phyloP scores from a whole-genome alignment of 2,329 filamentous ascomycete genomes.

The Pseudodiploospora longispora region DNA sequence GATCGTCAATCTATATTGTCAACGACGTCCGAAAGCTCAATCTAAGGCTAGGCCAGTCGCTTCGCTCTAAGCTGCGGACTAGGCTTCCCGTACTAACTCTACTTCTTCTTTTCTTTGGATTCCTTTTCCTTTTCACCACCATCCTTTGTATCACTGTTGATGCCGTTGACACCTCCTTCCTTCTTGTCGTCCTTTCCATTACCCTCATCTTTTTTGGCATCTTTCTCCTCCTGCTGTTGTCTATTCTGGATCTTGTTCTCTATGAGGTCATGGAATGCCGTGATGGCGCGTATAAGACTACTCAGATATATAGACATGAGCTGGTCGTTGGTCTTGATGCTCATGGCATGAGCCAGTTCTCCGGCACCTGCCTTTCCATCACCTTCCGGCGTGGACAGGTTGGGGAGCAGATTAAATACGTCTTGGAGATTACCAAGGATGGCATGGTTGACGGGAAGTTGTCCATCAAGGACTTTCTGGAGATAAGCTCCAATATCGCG shows the following conservation, averaged over 20 bases:
- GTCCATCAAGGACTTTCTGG: slow-evolving; percentile 87
- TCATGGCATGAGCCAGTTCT: slow-evolving; percentile 93
- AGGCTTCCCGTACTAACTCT: slow-evolving; percentile 5
- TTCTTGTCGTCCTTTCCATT: slow-evolving; percentile 54
- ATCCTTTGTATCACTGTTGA: slow-evolving; percentile 42
- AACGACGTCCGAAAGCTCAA: too few relatives aligned
- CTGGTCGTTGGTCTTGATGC: slow-evolving; percentile 98
- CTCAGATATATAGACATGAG: slow-evolving; percentile 97
- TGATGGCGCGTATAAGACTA: slow-evolving; percentile 94
- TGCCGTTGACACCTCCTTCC: slow-evolving; percentile 34
- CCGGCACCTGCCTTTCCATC: slow-evolving; percentile 60
- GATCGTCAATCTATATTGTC: too few relatives aligned
- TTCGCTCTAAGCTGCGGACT: background rate
- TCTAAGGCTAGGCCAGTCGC: background rate
- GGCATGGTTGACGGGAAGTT: slow-evolving; percentile 92
- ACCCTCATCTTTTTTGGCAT: slow-evolving; percentile 68
- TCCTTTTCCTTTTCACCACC: slow-evolving; percentile 45
- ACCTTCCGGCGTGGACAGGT: slow-evolving; percentile 75
- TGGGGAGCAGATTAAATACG: slow-evolving; percentile 96
- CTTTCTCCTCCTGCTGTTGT: slow-evolving; percentile 93
- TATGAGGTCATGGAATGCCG: slow-evolving; percentile 96
- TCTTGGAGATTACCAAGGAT: slow-evolving; percentile 98
- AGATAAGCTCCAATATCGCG: slow-evolving; percentile 94
- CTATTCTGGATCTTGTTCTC: slow-evolving; percentile 99
- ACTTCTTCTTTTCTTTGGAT: slow-evolving; percentile 46